A percentile compares a stretch with the other conserved stretches of the same genome.
These are phyloP conservation scores for Adansonia digitata DNA, from an alignment of 345 rosid genomes.

Conservation along the genomic window DNA sequence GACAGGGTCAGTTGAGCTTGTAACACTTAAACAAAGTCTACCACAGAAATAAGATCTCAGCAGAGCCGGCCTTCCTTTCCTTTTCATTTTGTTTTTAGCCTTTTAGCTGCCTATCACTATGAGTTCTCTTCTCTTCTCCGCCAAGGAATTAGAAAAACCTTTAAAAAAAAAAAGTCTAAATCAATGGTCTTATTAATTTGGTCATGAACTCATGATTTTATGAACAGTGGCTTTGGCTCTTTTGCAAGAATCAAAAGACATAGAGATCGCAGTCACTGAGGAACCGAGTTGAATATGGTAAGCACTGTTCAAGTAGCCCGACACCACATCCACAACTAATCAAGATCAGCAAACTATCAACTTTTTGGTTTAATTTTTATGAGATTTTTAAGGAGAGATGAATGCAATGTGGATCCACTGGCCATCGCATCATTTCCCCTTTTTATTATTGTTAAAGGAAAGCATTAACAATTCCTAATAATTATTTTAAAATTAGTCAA, in stretches of 20 bases:
- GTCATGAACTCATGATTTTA: not conserved
- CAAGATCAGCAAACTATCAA: not conserved
- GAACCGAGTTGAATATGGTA: not conserved
- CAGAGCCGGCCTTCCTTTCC: not conserved
- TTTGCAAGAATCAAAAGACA: not conserved
- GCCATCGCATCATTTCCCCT: too few relatives aligned
- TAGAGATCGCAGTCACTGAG: not conserved
- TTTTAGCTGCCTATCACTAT: not conserved
- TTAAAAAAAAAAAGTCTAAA: not conserved
- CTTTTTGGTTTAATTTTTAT: too few relatives aligned
- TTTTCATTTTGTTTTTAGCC: too few relatives aligned
- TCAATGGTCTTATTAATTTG: not conserved
- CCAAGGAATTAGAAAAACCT: not conserved
- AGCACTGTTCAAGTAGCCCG: not conserved
- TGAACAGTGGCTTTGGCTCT: constrained; percentile 11
- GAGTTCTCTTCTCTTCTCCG: not conserved
- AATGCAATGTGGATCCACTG: not conserved
- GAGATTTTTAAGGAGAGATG: not conserved
- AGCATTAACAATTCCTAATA: not conserved
- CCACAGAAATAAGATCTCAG: not conserved
- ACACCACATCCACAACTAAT: not conserved
- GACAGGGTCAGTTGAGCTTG: not conserved
- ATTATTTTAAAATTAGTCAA: not conserved
- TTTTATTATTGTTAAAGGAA: not conserved
- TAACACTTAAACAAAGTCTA: not conserved